Percentiles rank a stretch among this genome's conserved stretches.
Conservation (phyloP, 805 yeast genomes). For the Brettanomyces nanus region DNA sequence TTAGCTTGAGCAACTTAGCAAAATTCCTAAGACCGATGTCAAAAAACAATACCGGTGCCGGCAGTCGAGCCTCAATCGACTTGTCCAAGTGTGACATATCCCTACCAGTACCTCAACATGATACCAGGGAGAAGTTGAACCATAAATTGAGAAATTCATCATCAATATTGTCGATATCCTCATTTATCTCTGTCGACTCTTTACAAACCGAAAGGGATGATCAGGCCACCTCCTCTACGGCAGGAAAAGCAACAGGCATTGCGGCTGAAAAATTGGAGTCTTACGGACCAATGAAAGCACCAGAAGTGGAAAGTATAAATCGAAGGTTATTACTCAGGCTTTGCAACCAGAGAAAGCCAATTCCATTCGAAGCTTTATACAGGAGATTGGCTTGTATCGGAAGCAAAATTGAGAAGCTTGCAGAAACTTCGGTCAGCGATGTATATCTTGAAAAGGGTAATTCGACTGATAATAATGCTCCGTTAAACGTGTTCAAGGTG, state of each 20-base stretch:
- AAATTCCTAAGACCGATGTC: conserved; percentile 1
- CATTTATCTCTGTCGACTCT: conserved; percentile 14
- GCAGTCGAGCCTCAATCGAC: conserved; percentile 12
- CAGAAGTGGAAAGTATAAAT: conserved; percentile 27
- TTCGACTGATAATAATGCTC: conserved; percentile 13
- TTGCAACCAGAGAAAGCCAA: conserved; percentile 26
- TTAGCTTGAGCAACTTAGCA: conserved; percentile 1
- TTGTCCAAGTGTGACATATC: conserved; percentile 36
- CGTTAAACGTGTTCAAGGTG: conserved; percentile 35
- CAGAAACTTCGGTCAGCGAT: conserved; percentile 42
- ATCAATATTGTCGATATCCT: conserved; percentile 36
- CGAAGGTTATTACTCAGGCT: conserved; percentile 26
- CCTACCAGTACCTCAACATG: conserved; percentile 49
- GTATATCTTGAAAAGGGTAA: conserved; percentile 26
- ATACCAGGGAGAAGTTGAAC: conserved; percentile 46
- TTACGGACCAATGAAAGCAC: conserved; percentile 21
- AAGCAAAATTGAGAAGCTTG: conserved; percentile 28
- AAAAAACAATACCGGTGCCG: conserved; percentile 13
- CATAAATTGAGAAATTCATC: conserved; percentile 44
- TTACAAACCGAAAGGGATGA: too few species aligned
- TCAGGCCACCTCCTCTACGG: too few species aligned
- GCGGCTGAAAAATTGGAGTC: not conserved
- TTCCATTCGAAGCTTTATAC: conserved; percentile 26
- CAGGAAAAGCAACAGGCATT: conserved; percentile 3
- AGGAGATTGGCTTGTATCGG: conserved; percentile 10